A percentile compares a stretch with the other conserved stretches of the same genome.
phyloP scores from a whole-genome alignment of 305 asterid species.

The Stenogyne calaminthoides region DNA sequence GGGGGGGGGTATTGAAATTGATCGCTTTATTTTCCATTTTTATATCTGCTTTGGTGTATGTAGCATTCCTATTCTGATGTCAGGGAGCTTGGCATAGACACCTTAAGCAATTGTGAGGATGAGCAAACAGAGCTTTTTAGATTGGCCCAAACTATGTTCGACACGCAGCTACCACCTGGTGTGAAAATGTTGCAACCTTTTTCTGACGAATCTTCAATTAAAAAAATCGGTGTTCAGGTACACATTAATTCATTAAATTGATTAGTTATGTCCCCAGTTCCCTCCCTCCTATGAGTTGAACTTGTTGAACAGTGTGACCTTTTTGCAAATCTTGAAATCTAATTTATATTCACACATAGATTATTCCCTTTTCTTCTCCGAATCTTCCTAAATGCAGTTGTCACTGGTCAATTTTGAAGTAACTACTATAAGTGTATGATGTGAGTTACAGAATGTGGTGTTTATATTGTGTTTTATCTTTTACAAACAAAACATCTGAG shows the following conservation, averaged over 20 bases:
- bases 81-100: conserved; percentile 94
- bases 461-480: not conserved
- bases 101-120: conserved; percentile 65
- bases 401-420: not conserved
- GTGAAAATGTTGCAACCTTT: conserved; percentile 93
- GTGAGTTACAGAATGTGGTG: not conserved
- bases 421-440: not conserved
- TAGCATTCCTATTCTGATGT: conserved; percentile 22
- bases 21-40: not conserved
- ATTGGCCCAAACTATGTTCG: conserved; percentile 91
- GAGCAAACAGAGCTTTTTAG: conserved; percentile 78
- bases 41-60: conserved; percentile 9
- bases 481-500: not conserved
- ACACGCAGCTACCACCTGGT: conserved; percentile 96
- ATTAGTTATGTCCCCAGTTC: not conserved
- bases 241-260: conserved; percentile 5
- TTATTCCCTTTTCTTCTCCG: not conserved
- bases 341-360: not conserved
- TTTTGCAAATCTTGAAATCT: not conserved
- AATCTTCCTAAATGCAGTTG: not conserved
- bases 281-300: not conserved
- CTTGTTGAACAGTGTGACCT: not conserved
- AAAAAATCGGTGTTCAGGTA: conserved; percentile 85
- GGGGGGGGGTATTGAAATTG: too few relatives aligned
- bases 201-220: conserved; percentile 86